Percentiles rank a stretch among this genome's conserved stretches.
phyloP scores from a whole-genome alignment of 139 green algal genomes.

The Coccomyxa sp. region DNA sequence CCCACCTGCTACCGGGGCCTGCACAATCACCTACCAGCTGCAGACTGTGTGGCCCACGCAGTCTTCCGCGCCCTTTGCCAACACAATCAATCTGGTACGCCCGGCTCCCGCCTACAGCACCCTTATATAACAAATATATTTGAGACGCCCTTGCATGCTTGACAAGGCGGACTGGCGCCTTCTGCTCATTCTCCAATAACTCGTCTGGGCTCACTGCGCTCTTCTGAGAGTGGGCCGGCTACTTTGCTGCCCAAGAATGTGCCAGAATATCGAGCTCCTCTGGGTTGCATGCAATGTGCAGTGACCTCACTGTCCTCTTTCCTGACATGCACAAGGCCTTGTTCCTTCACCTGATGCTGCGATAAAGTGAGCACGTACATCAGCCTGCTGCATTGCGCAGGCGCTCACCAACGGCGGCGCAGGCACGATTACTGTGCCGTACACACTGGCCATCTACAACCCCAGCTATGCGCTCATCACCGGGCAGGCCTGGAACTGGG shows the following conservation, averaged over 20 bases:
- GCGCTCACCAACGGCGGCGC: not conserved
- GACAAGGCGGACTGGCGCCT: not conserved
- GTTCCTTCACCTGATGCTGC: not conserved
- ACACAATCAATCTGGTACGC: not conserved
- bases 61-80: not conserved
- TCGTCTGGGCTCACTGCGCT: not conserved
- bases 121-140: too few species aligned
- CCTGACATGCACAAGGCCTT: not conserved
- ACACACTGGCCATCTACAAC: not conserved
- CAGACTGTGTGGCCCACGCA: not conserved
- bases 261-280: not conserved
- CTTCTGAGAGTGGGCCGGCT: too few species aligned
- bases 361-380: not conserved
- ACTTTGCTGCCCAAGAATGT: not conserved
- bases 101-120: too few species aligned
- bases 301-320: not conserved
- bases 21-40: not conserved
- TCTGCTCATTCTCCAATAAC: not conserved
- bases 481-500: not conserved
- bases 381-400: not conserved
- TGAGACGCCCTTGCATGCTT: not conserved
- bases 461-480: not conserved
- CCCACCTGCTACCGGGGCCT: not conserved
- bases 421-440: not conserved
- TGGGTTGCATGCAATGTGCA: not conserved